phyloP scores from a whole-genome alignment of 176 grass and related monocot genomes.

The Oryza meridionalis region DNA sequence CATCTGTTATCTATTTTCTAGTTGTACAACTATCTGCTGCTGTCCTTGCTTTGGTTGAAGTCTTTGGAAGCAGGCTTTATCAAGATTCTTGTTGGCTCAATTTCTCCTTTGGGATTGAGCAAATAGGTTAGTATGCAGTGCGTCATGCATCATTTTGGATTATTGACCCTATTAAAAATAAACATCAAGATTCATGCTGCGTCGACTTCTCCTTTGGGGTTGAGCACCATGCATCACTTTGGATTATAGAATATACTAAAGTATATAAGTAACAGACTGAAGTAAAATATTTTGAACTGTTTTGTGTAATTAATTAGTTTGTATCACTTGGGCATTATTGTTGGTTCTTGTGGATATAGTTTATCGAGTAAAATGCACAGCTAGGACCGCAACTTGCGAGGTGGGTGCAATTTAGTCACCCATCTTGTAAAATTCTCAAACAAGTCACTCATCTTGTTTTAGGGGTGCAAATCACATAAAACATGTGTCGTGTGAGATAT shows the following conservation, averaged over 20 bases:
- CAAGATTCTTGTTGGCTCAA: slow-evolving; percentile 87
- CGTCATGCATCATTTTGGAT: slow-evolving; percentile 19
- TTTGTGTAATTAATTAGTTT: slow-evolving; percentile 29
- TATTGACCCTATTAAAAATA: not conserved
- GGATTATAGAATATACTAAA: not conserved
- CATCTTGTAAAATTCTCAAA: too few species aligned
- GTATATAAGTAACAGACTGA: slow-evolving; percentile 10
- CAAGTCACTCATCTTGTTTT: too few species aligned
- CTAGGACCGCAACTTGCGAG: too few species aligned
- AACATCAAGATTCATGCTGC: too few species aligned
- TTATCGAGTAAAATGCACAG: not conserved
- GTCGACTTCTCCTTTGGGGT: too few species aligned
- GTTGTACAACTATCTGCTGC: slow-evolving; percentile 73
- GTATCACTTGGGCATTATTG: not conserved
- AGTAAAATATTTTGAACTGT: slow-evolving; percentile 13
- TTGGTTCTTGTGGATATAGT: not conserved
- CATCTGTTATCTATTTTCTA: slow-evolving; percentile 86
- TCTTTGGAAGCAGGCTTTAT: slow-evolving; percentile 66
- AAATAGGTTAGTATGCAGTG: slow-evolving; percentile 68
- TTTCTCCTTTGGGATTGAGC: slow-evolving; percentile 63
- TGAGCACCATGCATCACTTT: too few species aligned
- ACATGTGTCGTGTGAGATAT: too few species aligned
- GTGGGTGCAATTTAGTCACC: too few species aligned
- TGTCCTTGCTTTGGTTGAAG: slow-evolving; percentile 78
- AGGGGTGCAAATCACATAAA: too few species aligned